These are phyloP conservation scores for Discostella stelligera DNA, from an alignment of 352 stramenopile genomes.

Conservation along the genomic window DNA sequence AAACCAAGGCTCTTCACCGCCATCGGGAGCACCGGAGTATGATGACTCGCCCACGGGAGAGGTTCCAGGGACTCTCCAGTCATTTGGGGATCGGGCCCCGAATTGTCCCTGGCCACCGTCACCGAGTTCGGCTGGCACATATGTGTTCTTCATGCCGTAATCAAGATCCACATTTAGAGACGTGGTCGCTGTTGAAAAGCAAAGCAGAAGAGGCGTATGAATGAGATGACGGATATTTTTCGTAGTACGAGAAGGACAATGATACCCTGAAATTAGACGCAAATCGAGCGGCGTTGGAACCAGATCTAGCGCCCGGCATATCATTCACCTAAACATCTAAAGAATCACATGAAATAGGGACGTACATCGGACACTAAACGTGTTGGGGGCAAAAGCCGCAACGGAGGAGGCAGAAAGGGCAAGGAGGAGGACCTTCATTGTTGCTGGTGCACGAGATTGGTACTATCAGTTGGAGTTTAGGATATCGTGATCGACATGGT, in stretches of 20 bases:
- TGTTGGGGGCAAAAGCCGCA: slow-evolving; percentile 68
- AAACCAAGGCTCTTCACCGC: slow-evolving; percentile 82
- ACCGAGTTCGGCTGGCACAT: slow-evolving; percentile 63
- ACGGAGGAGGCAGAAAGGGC: slow-evolving; percentile 61
- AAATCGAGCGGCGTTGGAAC: too few species aligned
- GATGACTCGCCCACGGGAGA: slow-evolving; percentile 76
- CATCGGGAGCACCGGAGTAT: slow-evolving; percentile 73
- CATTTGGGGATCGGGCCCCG: slow-evolving; percentile 58
- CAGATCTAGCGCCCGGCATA: too few species aligned
- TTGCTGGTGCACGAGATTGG: slow-evolving; percentile 19
- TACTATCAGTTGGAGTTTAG: neutral
- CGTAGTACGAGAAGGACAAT: too few species aligned
- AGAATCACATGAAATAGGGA: slow-evolving; percentile 25
- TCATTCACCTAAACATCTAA: too few species aligned
- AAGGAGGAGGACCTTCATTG: slow-evolving; percentile 61
- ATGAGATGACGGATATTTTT: neutral
- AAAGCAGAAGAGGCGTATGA: slow-evolving; percentile 60
- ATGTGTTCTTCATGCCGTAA: slow-evolving; percentile 80
- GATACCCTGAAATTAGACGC: too few species aligned
- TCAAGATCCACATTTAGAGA: slow-evolving; percentile 70
- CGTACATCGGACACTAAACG: slow-evolving; percentile 71
- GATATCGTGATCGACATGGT: too few species aligned
- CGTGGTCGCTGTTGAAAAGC: slow-evolving; percentile 71
- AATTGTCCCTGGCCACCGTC: slow-evolving; percentile 77
- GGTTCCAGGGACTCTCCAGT: slow-evolving; percentile 67